Percentiles rank a stretch among this genome's conserved stretches.
These are phyloP conservation scores for Aspergillus thermomutatus DNA, from an alignment of 2,329 filamentous ascomycete genomes.

Conservation along the genomic window DNA sequence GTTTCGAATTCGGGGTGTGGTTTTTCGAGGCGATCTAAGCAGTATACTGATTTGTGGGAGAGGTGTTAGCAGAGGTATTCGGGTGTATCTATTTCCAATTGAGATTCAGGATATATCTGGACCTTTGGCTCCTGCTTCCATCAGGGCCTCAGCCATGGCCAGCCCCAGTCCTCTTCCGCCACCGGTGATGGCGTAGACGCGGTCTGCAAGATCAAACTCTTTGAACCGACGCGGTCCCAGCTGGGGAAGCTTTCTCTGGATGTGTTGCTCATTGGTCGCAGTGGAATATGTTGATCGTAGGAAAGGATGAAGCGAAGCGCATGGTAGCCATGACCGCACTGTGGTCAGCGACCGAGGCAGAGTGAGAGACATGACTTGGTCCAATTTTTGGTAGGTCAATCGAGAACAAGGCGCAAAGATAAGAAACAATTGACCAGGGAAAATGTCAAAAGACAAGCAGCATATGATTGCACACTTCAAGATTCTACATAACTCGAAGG, in stretches of 20 bases:
- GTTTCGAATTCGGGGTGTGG: constrained; percentile 43
- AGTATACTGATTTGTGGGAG: constrained; percentile 38
- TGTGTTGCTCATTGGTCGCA: constrained; percentile 24
- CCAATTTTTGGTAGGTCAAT: constrained; percentile 2
- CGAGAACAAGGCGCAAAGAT: background rate
- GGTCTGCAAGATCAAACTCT: constrained; percentile 42
- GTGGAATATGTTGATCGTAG: constrained; percentile 19
- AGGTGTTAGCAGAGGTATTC: background rate
- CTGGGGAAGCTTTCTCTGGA: constrained; percentile 29
- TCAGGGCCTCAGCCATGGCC: constrained; percentile 45
- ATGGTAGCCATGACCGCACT: constrained; percentile 10
- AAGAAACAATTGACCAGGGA: background rate
- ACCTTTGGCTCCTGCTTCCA: constrained; percentile 49
- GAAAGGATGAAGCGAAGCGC: constrained; percentile 4
- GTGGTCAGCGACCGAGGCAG: constrained; percentile 14
- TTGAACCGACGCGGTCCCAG: constrained; percentile 30
- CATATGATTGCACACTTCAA: background rate
- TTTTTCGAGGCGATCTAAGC: constrained; percentile 44
- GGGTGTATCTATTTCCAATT: background rate
- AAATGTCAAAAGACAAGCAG: background rate
- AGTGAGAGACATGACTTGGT: constrained; percentile 14
- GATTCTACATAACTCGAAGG: background rate
- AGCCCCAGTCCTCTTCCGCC: constrained; percentile 45
- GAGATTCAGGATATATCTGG: constrained; percentile 33
- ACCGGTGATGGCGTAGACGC: constrained; percentile 43